Evolutionary conservation across 768 basidiomycete genomes (phyloP).

Genomic region (Aureoboletus auriporus): DNA sequence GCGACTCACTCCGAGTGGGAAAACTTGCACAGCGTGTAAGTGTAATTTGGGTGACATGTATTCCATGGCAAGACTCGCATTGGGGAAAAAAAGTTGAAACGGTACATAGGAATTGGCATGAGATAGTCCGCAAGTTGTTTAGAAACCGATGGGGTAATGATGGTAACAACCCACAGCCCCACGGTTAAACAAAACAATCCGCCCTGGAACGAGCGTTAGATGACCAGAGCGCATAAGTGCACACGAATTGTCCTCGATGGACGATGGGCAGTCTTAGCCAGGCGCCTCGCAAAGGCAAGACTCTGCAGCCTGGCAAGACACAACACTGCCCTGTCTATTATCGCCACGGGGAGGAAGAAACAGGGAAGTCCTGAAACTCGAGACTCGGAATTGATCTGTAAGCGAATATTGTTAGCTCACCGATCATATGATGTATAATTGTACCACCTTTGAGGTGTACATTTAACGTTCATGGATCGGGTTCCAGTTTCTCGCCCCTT

Average conservation of each 20-base stretch:
- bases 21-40: slow-evolving; percentile 1
- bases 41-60: slow-evolving; percentile 8
- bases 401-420: not conserved
- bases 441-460: slow-evolving; percentile 10
- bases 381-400: slow-evolving; percentile 12
- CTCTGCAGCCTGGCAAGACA: slow-evolving; percentile 23
- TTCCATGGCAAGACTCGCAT: slow-evolving; percentile 10
- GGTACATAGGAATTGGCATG: slow-evolving; percentile 25
- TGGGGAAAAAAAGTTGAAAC: slow-evolving; percentile 7
- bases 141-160: slow-evolving; percentile 5
- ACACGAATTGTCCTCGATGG: slow-evolving; percentile 22
- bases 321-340: slow-evolving; percentile 17
- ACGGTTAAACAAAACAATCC: slow-evolving; percentile 18
- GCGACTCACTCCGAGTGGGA: slow-evolving; percentile 9
- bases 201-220: slow-evolving; percentile 16
- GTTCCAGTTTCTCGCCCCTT: slow-evolving; percentile 80
- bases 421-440: not conserved
- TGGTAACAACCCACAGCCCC: slow-evolving; percentile 15
- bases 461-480: slow-evolving; percentile 26
- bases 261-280: slow-evolving; percentile 18
- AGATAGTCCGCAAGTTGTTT: slow-evolving; percentile 25
- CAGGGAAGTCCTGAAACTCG: slow-evolving; percentile 17
- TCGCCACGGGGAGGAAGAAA: slow-evolving; percentile 15
- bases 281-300: slow-evolving; percentile 18
- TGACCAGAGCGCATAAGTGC: slow-evolving; percentile 21